These are phyloP conservation scores for Phytophthora crassamura DNA, from an alignment of 352 stramenopile species.

Conservation along the genomic window DNA sequence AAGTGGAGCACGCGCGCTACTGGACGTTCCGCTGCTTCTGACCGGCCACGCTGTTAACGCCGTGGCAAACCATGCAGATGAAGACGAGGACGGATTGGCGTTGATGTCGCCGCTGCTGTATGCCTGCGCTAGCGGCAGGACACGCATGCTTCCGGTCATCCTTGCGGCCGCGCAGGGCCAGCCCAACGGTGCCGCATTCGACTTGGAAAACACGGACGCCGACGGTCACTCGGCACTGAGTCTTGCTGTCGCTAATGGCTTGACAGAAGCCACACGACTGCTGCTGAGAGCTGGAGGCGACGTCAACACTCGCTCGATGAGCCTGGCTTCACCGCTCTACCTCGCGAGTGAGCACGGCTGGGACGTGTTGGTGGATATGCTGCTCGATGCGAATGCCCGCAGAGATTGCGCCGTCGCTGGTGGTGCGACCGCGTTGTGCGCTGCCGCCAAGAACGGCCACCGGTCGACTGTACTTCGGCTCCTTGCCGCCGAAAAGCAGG, in stretches of 20 bases:
- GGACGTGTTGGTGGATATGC: conserved; percentile 67
- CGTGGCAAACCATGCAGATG: conserved; percentile 6
- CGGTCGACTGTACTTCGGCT: conserved; percentile 58
- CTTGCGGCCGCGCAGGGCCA: conserved; percentile 38
- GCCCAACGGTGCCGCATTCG: conserved; percentile 11
- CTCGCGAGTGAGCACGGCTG: conserved; percentile 79
- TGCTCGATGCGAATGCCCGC: conserved; percentile 56
- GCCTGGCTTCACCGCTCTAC: conserved; percentile 78
- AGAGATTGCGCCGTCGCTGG: conserved; percentile 51
- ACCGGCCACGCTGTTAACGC: neutral
- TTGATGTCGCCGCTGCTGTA: conserved; percentile 64
- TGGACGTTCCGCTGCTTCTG: conserved; percentile 66
- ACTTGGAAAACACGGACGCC: conserved; percentile 74
- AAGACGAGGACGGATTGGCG: conserved; percentile 15
- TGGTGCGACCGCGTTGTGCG: conserved; percentile 74
- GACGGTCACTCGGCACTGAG: conserved; percentile 67
- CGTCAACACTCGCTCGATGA: conserved; percentile 68
- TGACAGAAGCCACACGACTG: conserved; percentile 47
- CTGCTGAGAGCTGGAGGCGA: conserved; percentile 59
- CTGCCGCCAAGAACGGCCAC: conserved; percentile 82
- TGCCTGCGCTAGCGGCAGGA: conserved; percentile 66
- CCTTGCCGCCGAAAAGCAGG: conserved; percentile 46
- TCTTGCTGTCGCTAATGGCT: conserved; percentile 64
- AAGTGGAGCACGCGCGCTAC: conserved; percentile 38
- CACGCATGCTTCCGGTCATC: conserved; percentile 51